Conservation (phyloP, 2,329 filamentous ascomycete genomes). For the Geoglossum cookeanum region DNA sequence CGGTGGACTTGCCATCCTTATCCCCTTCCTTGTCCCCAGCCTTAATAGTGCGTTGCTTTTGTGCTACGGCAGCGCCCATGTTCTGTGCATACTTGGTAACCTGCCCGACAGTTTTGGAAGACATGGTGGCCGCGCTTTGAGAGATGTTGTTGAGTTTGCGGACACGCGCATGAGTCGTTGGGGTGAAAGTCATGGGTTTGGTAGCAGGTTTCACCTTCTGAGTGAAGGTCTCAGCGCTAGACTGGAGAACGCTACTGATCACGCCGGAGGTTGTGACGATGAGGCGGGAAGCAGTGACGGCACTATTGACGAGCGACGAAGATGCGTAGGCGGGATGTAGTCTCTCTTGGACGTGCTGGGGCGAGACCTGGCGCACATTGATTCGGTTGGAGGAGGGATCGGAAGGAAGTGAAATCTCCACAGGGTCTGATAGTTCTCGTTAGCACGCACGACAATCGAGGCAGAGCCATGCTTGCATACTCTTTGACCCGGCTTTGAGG, state of each 20-base stretch:
- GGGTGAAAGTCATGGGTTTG: constrained; percentile 74
- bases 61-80: constrained; percentile 55
- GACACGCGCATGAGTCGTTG: constrained; percentile 65
- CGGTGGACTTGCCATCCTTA: constrained; percentile 44
- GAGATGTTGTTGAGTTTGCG: constrained; percentile 84
- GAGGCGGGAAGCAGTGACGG: constrained; percentile 70
- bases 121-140: constrained; percentile 55
- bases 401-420: constrained; percentile 27
- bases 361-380: constrained; percentile 35
- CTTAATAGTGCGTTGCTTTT: constrained; percentile 35
- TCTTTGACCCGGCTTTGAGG: constrained; percentile 76
- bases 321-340: constrained; percentile 84
- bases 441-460: not conserved
- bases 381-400: constrained; percentile 29
- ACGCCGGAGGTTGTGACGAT: constrained; percentile 76
- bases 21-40: constrained; percentile 23
- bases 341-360: constrained; percentile 56
- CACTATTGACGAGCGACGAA: constrained; percentile 70
- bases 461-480: constrained; percentile 28
- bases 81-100: constrained; percentile 77
- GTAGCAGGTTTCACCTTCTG: constrained; percentile 57
- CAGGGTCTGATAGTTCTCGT: constrained; percentile 21
- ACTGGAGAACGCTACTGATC: constrained; percentile 58
- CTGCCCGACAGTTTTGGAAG: constrained; percentile 70
- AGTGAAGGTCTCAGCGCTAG: constrained; percentile 62